phyloP scores from a whole-genome alignment of 176 grass and related monocot genomes.

The Miscanthus lutarioriparius region DNA sequence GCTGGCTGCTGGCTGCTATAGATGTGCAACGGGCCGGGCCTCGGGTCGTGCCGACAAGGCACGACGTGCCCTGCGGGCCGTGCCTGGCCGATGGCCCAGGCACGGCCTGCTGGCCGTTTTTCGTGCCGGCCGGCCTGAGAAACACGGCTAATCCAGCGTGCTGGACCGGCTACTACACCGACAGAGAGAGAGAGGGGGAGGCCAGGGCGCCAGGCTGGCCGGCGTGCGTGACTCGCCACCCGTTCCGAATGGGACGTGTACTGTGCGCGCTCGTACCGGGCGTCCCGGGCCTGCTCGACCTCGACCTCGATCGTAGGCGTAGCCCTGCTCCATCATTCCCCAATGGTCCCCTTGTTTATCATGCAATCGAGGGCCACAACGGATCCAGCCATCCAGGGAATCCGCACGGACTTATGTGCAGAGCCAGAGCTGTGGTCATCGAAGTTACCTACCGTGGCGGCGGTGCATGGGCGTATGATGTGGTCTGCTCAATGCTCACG shows the following conservation, averaged over 20 bases:
- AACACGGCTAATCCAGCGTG: too few relatives aligned
- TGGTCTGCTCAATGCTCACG: background rate
- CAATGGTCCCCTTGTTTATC: slow-evolving; percentile 15
- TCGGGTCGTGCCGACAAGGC: too few relatives aligned
- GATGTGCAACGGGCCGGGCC: too few relatives aligned
- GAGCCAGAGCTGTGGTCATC: background rate
- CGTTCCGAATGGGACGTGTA: slow-evolving; percentile 28
- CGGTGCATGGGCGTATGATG: background rate
- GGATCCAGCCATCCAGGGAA: slow-evolving; percentile 14
- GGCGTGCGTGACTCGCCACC: background rate
- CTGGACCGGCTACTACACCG: too few relatives aligned
- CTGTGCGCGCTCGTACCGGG: background rate
- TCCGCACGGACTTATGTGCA: background rate
- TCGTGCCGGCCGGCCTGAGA: too few relatives aligned
- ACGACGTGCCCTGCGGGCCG: too few relatives aligned
- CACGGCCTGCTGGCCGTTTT: too few relatives aligned
- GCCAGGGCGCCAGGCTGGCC: too few relatives aligned
- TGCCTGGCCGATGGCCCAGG: too few relatives aligned
- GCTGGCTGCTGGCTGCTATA: slow-evolving; percentile 15
- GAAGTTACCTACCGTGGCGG: background rate
- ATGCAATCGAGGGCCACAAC: background rate
- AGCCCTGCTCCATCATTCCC: slow-evolving; percentile 29
- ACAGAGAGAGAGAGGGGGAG: too few relatives aligned
- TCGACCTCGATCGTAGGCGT: background rate
- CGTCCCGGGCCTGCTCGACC: background rate